Percentiles rank a stretch among this genome's conserved stretches.
phyloP scores from a whole-genome alignment of 768 basidiomycete species.

The Lactarius tabidus region DNA sequence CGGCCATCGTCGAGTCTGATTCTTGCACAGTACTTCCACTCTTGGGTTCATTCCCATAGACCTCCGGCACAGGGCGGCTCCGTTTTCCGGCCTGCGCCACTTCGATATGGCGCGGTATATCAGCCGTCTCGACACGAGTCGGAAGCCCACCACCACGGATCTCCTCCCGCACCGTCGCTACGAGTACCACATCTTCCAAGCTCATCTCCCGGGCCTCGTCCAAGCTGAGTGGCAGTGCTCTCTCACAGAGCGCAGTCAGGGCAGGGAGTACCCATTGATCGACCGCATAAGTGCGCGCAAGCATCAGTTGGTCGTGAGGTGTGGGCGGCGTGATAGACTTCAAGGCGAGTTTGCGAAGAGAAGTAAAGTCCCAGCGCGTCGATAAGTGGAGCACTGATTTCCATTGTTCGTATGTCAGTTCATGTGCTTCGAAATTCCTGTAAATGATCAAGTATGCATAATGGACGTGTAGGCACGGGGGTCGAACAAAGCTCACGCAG shows the following conservation, averaged over 20 bases:
- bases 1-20: background rate
- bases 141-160: background rate
- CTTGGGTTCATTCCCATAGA: background rate
- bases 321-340: conserved; percentile 18
- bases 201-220: conserved; percentile 16
- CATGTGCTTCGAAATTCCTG: conserved; percentile 19
- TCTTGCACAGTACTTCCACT: background rate
- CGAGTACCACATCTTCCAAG: conserved; percentile 17
- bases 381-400: conserved; percentile 31
- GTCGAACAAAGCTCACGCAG: background rate
- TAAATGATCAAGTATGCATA: background rate
- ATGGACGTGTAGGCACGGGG: background rate
- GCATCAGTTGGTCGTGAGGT: conserved; percentile 16
- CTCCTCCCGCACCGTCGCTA: background rate
- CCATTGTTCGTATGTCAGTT: conserved; percentile 29
- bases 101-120: conserved; percentile 12
- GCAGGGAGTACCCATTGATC: conserved; percentile 21
- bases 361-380: conserved; percentile 32
- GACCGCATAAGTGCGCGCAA: conserved; percentile 22
- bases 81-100: background rate
- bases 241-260: conserved; percentile 17
- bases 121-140: background rate
- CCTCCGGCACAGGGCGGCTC: background rate
- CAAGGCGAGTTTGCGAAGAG: conserved; percentile 28
- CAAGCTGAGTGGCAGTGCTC: conserved; percentile 10